A percentile compares a stretch with the other conserved stretches of the same genome.
These are phyloP conservation scores for Populus pruinosa DNA, from an alignment of 345 rosid species.

Conservation along the genomic window DNA sequence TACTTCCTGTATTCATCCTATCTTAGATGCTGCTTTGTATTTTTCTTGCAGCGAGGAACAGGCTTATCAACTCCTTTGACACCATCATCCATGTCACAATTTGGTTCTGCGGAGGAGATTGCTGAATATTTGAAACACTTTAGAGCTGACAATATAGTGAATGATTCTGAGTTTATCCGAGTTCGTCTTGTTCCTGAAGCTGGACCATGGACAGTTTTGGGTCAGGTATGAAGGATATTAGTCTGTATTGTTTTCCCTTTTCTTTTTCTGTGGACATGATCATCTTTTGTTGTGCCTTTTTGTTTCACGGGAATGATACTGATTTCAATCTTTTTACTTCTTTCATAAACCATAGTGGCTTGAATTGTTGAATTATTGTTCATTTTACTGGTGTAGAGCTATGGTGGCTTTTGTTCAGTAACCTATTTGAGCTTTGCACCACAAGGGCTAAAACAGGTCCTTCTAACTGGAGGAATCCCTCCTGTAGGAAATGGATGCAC, in stretches of 20 bases:
- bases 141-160: conserved; percentile 84
- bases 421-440: conserved; percentile 90
- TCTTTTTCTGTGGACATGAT: not conserved
- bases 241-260: not conserved
- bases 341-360: too few species aligned
- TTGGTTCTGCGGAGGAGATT: conserved; percentile 55
- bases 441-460: conserved; percentile 81
- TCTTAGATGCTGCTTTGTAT: not conserved
- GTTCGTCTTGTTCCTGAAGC: conserved; percentile 73
- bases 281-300: not conserved
- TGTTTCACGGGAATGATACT: not conserved
- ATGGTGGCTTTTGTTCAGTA: conserved; percentile 90
- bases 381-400: conserved; percentile 53
- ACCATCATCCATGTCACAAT: conserved; percentile 75
- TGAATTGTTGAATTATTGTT: conserved; percentile 1
- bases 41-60: conserved; percentile 82
- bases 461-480: conserved; percentile 92
- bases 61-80: conserved; percentile 85
- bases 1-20: not conserved
- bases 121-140: conserved; percentile 69
- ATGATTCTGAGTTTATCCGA: conserved; percentile 85
- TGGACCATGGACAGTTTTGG: conserved; percentile 77
- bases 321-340: not conserved
- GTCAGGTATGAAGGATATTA: conserved; percentile 55
- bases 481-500: conserved; percentile 67